Evolutionary conservation across 1,284 basidiomycete genomes (phyloP).

Genomic region (Ceratobasidium sp.): DNA sequence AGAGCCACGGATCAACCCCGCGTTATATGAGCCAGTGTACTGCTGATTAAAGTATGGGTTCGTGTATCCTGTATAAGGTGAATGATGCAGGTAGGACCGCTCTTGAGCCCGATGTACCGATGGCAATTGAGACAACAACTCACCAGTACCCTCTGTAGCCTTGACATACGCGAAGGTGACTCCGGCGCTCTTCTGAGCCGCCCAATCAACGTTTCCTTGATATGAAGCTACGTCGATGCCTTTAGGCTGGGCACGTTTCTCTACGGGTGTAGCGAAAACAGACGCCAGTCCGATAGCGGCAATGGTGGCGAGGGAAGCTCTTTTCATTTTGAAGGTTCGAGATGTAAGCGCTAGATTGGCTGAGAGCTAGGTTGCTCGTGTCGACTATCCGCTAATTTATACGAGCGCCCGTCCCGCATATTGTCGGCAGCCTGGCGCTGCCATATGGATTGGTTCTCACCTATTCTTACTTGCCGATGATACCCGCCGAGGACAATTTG

Average conservation of each 20-base stretch:
- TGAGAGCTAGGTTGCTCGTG: not conserved
- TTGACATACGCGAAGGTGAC: constrained; percentile 70
- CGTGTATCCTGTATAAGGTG: constrained; percentile 50
- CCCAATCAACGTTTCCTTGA: constrained; percentile 63
- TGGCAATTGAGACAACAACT: constrained; percentile 39
- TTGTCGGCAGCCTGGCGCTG: not conserved
- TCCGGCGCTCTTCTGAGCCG: constrained; percentile 61
- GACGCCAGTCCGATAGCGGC: constrained; percentile 10
- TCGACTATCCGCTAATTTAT: not conserved
- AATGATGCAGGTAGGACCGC: constrained; percentile 41
- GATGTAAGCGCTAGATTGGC: not conserved
- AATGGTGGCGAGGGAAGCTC: constrained; percentile 1
- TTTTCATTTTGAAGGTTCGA: constrained; percentile 3
- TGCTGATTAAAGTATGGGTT: constrained; percentile 57
- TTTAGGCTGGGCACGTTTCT: constrained; percentile 49
- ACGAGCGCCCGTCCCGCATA: not conserved
- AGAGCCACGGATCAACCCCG: constrained; percentile 61
- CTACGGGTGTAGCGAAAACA: constrained; percentile 41
- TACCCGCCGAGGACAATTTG: too few relatives aligned
- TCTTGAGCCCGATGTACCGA: constrained; percentile 8
- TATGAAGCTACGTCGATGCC: constrained; percentile 59
- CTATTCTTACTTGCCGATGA: too few relatives aligned
- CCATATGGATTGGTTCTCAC: too few relatives aligned
- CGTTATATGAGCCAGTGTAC: constrained; percentile 62
- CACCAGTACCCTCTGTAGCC: constrained; percentile 70